These are phyloP conservation scores for Coniosporium tulheliwenetii DNA, from an alignment of 2,329 filamentous ascomycete genomes.

Conservation along the genomic window DNA sequence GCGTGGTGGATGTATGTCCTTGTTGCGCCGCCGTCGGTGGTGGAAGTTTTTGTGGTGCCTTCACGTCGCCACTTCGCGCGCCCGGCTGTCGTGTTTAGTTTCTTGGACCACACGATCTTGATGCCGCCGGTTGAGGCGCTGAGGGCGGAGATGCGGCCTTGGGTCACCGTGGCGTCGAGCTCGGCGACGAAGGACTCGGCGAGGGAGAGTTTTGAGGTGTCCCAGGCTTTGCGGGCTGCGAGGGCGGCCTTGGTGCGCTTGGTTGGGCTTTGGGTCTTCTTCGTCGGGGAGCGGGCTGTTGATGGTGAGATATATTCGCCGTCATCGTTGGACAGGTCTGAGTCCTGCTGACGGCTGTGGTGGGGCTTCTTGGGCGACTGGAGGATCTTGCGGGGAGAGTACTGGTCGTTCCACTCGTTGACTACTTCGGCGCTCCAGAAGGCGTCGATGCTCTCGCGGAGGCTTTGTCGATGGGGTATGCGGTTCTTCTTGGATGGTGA, in stretches of 20 bases:
- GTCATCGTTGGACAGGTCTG: constrained; percentile 7
- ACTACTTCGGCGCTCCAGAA: constrained; percentile 46
- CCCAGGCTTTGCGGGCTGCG: constrained; percentile 43
- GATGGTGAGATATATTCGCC: constrained; percentile 6
- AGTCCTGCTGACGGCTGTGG: constrained; percentile 6
- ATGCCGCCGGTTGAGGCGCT: constrained; percentile 53
- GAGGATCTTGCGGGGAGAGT: constrained; percentile 36
- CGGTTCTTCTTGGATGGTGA: constrained; percentile 32
- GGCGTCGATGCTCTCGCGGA: constrained; percentile 22
- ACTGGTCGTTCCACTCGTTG: constrained; percentile 49
- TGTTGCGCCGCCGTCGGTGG: constrained; percentile 7
- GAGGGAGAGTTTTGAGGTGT: constrained; percentile 43
- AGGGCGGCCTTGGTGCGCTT: constrained; percentile 13
- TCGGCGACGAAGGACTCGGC: constrained; percentile 50
- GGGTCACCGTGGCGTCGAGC: constrained; percentile 50
- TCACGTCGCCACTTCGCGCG: constrained; percentile 34
- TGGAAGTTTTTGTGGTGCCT: constrained; percentile 16
- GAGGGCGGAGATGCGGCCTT: constrained; percentile 42
- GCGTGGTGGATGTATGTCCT: constrained; percentile 42
- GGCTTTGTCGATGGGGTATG: constrained; percentile 38
- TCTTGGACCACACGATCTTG: constrained; percentile 58
- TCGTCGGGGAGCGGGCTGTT: constrained; percentile 22
- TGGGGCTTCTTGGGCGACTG: constrained; percentile 18
- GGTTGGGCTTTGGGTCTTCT: constrained; percentile 18
- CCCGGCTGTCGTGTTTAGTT: constrained; percentile 66